Percentiles rank a stretch among this genome's conserved stretches.
phyloP scores from a whole-genome alignment of 306 rosid species.

The Purshia tridentata region DNA sequence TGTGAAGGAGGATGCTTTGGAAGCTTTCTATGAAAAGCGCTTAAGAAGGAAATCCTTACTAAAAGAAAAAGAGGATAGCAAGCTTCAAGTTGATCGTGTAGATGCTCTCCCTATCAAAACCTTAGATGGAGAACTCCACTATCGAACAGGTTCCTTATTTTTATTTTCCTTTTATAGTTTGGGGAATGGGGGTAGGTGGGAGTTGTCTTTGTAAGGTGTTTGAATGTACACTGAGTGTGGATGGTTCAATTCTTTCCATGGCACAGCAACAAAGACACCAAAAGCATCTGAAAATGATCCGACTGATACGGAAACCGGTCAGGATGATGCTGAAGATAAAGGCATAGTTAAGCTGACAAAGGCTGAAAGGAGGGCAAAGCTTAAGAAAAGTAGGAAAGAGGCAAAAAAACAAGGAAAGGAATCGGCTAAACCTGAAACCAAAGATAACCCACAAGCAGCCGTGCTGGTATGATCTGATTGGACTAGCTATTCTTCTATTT shows the following conservation, averaged over 20 bases:
- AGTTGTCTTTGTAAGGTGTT: not conserved
- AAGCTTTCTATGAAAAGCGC: constrained; percentile 80
- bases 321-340: constrained; percentile 35
- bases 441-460: constrained; percentile 72
- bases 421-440: constrained; percentile 39
- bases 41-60: constrained; percentile 51
- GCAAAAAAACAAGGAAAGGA: constrained; percentile 74
- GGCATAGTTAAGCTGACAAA: constrained; percentile 66
- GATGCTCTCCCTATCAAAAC: constrained; percentile 93
- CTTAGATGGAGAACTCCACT: constrained; percentile 68
- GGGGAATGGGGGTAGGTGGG: not conserved
- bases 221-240: constrained; percentile 12
- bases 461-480: constrained; percentile 59
- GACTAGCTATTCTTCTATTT: constrained; percentile 12
- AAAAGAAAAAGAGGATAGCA: constrained; percentile 55
- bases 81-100: constrained; percentile 67
- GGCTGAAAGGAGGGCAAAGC: constrained; percentile 84
- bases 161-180: not conserved
- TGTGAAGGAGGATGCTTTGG: constrained; percentile 83
- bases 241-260: not conserved
- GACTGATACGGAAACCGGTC: constrained; percentile 44
- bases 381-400: constrained; percentile 67
- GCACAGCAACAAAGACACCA: constrained; percentile 44
- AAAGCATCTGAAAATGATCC: constrained; percentile 39
- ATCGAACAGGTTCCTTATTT: constrained; percentile 47